Evolutionary conservation across 306 rosid genomes (phyloP), one percentile per base, ranked within the genome.

Genomic region (Casuarina cunninghamiana): DNA sequence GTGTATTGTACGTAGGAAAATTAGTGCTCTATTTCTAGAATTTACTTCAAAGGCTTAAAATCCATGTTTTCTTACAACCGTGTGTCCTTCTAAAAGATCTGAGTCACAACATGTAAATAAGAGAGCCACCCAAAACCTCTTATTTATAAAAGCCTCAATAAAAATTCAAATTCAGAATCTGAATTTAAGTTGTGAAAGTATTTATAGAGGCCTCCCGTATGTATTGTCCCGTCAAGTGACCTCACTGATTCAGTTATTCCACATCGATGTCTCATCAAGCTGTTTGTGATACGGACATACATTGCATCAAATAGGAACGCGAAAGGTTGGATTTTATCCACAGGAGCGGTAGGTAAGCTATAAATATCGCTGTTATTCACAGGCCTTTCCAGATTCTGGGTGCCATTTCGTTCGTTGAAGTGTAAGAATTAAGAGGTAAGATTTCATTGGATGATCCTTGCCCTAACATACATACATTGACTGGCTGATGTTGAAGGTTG

Each of bases 401-500:
- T 41, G 16, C 6, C 45, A 35, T 2, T 5, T 41, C 4, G 43
- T 32, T 32, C 5, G 32, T 58, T 37, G 4, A 44, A 73, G 41
- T 38, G n/a, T 55, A 68, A 13, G 53, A 60, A 79, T 68, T 41
- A 65, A 32, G 55, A 77, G 9, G n/a, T 5, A 35, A 39, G 69
- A 11, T 62, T 42, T 60, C 65, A 26, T 78, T 49, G 45, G 66
- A 72, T 38, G 41, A 53, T 44, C 4, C 58, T 16, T 53, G n/a
- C n/a, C 26, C 58, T 3, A 15, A 10, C 3, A 16, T 5, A 3
- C 13, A 35, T 62, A 26, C 32, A 26, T 35, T 39, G 71, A 26
- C 74, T 49, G 45, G 58, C 69, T 38, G 46, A 61, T 50, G 62
- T 73, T 73, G 80, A 57, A 62, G 82, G 72, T 76, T 74, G 15